phyloP scores from a whole-genome alignment of 306 rosid genomes.

The Crotalaria pallida region DNA sequence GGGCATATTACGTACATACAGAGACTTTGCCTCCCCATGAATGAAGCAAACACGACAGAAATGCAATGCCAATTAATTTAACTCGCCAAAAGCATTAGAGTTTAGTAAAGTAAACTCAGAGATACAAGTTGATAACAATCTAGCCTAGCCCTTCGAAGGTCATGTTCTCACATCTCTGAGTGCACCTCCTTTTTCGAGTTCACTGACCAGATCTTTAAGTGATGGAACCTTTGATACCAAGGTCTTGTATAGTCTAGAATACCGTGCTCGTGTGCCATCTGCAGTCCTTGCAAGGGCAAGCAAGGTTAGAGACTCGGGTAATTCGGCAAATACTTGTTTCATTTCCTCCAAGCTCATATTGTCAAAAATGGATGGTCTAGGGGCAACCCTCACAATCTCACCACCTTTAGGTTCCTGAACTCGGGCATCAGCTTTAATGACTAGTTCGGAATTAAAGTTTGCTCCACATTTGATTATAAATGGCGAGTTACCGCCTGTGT shows the following conservation, averaged over 20 bases:
- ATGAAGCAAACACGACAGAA: constrained; percentile 7
- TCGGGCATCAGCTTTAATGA: constrained; percentile 79
- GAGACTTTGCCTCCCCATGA: constrained; percentile 1
- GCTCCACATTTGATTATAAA: constrained; percentile 96
- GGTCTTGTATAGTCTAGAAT: constrained; percentile 80
- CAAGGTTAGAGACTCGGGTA: constrained; percentile 93
- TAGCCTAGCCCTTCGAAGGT: constrained; percentile 1
- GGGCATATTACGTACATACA: constrained; percentile 23
- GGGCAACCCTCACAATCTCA: constrained; percentile 84
- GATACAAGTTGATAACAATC: not conserved
- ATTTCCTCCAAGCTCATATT: constrained; percentile 79
- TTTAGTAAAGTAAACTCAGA: not conserved
- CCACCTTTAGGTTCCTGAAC: constrained; percentile 97
- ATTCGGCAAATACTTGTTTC: constrained; percentile 71
- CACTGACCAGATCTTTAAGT: constrained; percentile 68
- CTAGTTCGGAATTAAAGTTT: constrained; percentile 83
- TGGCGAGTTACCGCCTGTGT: constrained; percentile 77
- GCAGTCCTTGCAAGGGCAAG: constrained; percentile 94
- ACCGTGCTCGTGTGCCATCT: constrained; percentile 91
- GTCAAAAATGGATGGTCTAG: constrained; percentile 78
- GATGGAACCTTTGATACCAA: constrained; percentile 93
- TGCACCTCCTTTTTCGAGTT: constrained; percentile 80
- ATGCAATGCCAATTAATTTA: constrained; percentile 1
- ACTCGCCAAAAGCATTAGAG: not conserved
- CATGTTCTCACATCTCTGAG: constrained; percentile 65